These are phyloP conservation scores for Globisporangium middletonii DNA, from an alignment of 352 stramenopile species.

Conservation along the genomic window DNA sequence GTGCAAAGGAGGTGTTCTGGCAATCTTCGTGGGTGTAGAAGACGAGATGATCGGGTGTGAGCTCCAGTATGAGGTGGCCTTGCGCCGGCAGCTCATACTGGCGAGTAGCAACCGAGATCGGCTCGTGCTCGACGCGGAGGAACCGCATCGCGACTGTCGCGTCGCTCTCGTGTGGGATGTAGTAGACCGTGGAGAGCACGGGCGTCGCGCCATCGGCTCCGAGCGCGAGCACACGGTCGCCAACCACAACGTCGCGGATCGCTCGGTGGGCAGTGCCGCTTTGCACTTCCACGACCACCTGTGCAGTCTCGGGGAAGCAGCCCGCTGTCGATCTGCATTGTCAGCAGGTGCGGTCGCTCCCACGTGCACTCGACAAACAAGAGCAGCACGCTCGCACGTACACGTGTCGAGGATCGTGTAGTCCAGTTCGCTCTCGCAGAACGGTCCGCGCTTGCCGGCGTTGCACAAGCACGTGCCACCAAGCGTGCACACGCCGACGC, in stretches of 20 bases:
- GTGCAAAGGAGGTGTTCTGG: neutral
- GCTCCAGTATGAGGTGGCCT: constrained; percentile 18
- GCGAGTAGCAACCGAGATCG: neutral
- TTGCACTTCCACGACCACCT: constrained; percentile 21
- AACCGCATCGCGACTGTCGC: constrained; percentile 13
- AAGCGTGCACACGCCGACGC: constrained; percentile 53
- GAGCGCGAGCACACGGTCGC: constrained; percentile 51
- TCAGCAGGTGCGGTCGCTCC: no score
- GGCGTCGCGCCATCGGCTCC: constrained; percentile 19
- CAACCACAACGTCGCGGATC: constrained; percentile 22
- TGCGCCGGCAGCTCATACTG: neutral
- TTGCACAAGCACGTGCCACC: constrained; percentile 69
- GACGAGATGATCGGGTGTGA: constrained; percentile 48
- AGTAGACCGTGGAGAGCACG: constrained; percentile 56
- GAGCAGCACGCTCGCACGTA: constrained; percentile 12
- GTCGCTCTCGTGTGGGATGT: constrained; percentile 48
- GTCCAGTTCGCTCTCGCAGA: constrained; percentile 45
- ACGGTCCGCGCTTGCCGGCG: constrained; percentile 39
- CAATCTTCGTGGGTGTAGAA: constrained; percentile 15
- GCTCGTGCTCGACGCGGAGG: constrained; percentile 30
- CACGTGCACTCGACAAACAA: neutral
- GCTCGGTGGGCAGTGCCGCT: constrained; percentile 18
- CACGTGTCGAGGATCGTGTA: constrained; percentile 45
- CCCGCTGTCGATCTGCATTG: constrained; percentile 20
- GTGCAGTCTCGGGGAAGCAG: constrained; percentile 54